These are phyloP conservation scores for Musa troglodytarum DNA, from an alignment of 176 grass and related monocot genomes.

Conservation along the genomic window DNA sequence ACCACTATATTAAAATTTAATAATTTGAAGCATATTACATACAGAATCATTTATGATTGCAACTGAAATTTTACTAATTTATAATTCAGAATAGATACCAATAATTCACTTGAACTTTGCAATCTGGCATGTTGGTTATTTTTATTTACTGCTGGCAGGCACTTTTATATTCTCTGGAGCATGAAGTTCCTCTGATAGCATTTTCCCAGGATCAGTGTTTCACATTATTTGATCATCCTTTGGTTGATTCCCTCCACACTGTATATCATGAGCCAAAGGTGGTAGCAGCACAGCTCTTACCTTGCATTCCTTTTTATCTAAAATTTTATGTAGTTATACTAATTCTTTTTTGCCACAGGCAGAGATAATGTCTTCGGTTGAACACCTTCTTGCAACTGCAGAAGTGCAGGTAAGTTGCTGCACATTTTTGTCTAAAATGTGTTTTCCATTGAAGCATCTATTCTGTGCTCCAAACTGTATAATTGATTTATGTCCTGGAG, in stretches of 20 bases:
- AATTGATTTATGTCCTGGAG: neutral
- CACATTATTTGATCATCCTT: constrained; percentile 80
- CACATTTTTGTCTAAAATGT: constrained; percentile 12
- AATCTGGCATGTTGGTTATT: neutral
- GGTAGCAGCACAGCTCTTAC: constrained; percentile 5
- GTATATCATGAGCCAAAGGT: constrained; percentile 93
- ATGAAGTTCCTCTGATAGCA: constrained; percentile 83
- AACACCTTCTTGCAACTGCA: constrained; percentile 56
- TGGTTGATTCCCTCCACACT: constrained; percentile 76
- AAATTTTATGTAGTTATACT: constrained; percentile 24
- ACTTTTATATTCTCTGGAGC: constrained; percentile 71
- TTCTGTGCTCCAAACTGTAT: neutral
- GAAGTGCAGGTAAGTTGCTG: constrained; percentile 60
- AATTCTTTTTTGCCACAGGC: constrained; percentile 50
- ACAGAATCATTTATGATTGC: neutral
- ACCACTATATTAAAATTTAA: neutral
- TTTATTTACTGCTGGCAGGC: constrained; percentile 30
- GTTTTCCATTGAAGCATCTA: neutral
- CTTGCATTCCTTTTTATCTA: constrained; percentile 9
- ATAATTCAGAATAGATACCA: neutral
- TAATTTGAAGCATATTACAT: neutral
- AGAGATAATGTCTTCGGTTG: constrained; percentile 65
- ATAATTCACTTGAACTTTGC: neutral
- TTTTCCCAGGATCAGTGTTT: constrained; percentile 84
- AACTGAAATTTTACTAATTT: neutral